Evolutionary conservation across 2,329 filamentous ascomycete genomes (phyloP).

Genomic region (Neoascochyta sp.): DNA sequence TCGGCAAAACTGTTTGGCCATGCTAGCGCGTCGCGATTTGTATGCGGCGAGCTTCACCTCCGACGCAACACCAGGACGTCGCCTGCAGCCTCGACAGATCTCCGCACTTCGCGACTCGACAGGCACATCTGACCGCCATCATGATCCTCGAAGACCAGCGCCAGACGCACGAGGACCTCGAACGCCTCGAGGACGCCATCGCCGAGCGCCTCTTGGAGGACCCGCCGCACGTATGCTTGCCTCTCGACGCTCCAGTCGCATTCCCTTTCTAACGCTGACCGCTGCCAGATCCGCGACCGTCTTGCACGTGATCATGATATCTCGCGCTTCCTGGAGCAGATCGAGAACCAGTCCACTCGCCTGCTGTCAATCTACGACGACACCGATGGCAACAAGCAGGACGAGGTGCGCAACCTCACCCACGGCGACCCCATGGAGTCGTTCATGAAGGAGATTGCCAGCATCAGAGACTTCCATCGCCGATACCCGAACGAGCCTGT

Average conservation of each 20-base stretch:
- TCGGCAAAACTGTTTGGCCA: constrained; percentile 12
- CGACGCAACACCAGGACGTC: constrained; percentile 10
- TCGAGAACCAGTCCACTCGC: constrained; percentile 78
- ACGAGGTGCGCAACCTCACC: constrained; percentile 79
- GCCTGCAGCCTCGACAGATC: too few species aligned
- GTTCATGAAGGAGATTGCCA: constrained; percentile 80
- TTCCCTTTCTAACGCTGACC: constrained; percentile 5
- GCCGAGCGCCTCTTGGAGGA: constrained; percentile 86
- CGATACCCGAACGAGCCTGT: constrained; percentile 92
- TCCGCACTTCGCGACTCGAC: too few species aligned
- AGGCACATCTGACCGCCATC: constrained; percentile 20
- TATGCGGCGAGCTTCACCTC: constrained; percentile 13
- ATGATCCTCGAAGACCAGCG: constrained; percentile 93
- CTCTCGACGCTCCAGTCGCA: neutral
- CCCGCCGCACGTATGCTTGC: constrained; percentile 71
- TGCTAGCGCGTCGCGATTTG: constrained; percentile 18
- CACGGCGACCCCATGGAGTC: constrained; percentile 83
- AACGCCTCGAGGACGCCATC: constrained; percentile 90
- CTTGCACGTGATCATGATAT: constrained; percentile 91
- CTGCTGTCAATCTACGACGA: constrained; percentile 83
- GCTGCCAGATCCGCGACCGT: constrained; percentile 74
- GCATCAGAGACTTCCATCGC: constrained; percentile 82
- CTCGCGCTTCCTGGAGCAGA: constrained; percentile 77
- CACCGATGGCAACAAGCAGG: constrained; percentile 64
- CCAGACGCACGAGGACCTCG: constrained; percentile 91